Evolutionary conservation across 768 basidiomycete species (phyloP), one percentile per base, ranked within the genome.

Genomic region (Pluteus cervinus): DNA sequence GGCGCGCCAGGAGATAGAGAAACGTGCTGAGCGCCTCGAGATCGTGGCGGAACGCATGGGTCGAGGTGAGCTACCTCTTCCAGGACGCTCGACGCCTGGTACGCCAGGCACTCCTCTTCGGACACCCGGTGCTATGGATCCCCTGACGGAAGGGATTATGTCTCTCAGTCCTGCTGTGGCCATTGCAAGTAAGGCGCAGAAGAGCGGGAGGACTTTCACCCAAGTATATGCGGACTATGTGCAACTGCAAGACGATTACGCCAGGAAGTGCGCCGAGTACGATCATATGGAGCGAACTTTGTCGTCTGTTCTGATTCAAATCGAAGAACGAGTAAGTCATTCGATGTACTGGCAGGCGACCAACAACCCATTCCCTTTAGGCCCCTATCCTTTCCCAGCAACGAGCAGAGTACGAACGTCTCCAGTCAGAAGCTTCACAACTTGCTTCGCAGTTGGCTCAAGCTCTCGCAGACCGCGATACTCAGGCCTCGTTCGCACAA

Each of bases 191-290:
- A 77, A 71, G 44, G 75, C 82, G 15, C 90, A 92, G 63, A 79
- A 76, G 56, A 75, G 69, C 18, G 89, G 87, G 20, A 87, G 86
- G 69, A 86, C 86, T 1, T 94, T 94, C 62, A 94, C 94, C 0
- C 87, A 96, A 52, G 82, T 98, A 15, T 97, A 96, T 55, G 75
- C 86, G 11, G 90, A 96, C 53, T 89, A 89, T 47, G 80, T 94
- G 24, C 75, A 77, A 37, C 71, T 93, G 26, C 84, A 96, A 55
- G 86, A 87, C 17, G 86, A 91, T 21, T 79, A 80, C 39, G 73
- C 76, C 14, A 73, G 69, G 56, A 88, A 90, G 58, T 79, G 75
- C 36, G 70, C 78, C 4, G 93, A 98, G 62, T 86, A 83, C 41
- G 79, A 81, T 45, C 77, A 87, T 32, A 81, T 98, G 75, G 85